Evolutionary conservation across 2,329 filamentous ascomycete species (phyloP).

Genomic region (Rutstroemia sydowiana): DNA sequence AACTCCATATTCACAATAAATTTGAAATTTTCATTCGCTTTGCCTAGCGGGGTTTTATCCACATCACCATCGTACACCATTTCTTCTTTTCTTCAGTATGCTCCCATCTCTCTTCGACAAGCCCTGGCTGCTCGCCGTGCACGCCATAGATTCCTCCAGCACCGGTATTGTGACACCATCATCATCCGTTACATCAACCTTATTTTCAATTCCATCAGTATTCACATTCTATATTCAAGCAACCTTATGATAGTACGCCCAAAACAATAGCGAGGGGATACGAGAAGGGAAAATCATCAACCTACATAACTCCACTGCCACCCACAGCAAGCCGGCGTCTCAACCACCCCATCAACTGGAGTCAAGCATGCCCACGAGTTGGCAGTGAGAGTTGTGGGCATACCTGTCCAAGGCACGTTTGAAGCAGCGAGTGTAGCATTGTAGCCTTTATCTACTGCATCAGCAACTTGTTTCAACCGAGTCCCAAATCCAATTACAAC

Average conservation of each 20-base stretch:
- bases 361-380: slow-evolving; percentile 1
- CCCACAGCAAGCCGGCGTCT: neutral
- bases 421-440: neutral
- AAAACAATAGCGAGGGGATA: neutral
- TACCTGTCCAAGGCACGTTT: neutral
- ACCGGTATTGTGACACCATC: neutral
- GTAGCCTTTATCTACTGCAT: neutral
- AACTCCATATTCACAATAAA: too few species aligned
- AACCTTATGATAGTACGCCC: neutral
- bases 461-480: too few species aligned
- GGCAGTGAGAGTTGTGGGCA: neutral
- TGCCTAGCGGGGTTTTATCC: neutral
- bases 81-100: neutral
- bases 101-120: neutral
- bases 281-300: neutral
- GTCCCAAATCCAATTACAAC: too few species aligned
- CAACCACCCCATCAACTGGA: neutral
- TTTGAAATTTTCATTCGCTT: too few species aligned
- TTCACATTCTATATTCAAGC: neutral
- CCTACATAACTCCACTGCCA: neutral
- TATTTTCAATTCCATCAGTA: neutral
- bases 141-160: slow-evolving; percentile 1
- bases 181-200: neutral
- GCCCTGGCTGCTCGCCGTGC: neutral
- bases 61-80: neutral